These are phyloP conservation scores for Ophiognomonia clavigignenti-juglandacearum DNA, from an alignment of 2,329 filamentous ascomycete genomes.

Conservation along the genomic window DNA sequence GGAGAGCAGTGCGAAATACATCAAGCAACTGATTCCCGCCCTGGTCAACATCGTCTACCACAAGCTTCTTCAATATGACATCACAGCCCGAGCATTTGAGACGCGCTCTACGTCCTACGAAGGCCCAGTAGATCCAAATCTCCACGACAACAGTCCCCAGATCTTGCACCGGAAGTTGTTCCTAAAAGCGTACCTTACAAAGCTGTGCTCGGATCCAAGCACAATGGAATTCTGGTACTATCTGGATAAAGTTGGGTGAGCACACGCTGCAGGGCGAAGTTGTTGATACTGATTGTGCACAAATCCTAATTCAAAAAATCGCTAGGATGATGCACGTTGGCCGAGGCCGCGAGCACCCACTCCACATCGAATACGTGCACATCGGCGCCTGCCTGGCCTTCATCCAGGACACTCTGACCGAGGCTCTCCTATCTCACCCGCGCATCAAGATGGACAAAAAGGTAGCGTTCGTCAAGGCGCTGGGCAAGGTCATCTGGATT, in stretches of 20 bases:
- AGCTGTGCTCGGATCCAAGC: constrained; percentile 69
- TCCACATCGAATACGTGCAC: constrained; percentile 78
- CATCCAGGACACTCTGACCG: constrained; percentile 72
- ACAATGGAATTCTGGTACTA: constrained; percentile 80
- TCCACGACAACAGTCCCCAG: constrained; percentile 66
- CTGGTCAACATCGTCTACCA: constrained; percentile 75
- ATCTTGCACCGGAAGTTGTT: constrained; percentile 77
- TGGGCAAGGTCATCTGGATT: constrained; percentile 82
- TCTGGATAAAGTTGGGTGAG: constrained; percentile 73
- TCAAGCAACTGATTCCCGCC: constrained; percentile 76
- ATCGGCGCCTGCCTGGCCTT: constrained; percentile 68
- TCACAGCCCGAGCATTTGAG: constrained; percentile 73
- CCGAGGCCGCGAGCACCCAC: constrained; percentile 62
- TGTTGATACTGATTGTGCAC: no score
- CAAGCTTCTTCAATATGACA: constrained; percentile 75
- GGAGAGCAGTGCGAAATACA: constrained; percentile 65
- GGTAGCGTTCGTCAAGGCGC: constrained; percentile 67
- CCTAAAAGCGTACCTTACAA: constrained; percentile 67
- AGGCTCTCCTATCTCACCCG: constrained; percentile 70
- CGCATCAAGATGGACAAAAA: constrained; percentile 63
- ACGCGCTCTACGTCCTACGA: constrained; percentile 60
- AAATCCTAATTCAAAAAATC: background rate
- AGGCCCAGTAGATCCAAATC: constrained; percentile 58
- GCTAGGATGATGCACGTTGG: constrained; percentile 74
- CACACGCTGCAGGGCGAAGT: background rate